phyloP scores from a whole-genome alignment of 78 protist species.

The Capsaspora owczarzaki region DNA sequence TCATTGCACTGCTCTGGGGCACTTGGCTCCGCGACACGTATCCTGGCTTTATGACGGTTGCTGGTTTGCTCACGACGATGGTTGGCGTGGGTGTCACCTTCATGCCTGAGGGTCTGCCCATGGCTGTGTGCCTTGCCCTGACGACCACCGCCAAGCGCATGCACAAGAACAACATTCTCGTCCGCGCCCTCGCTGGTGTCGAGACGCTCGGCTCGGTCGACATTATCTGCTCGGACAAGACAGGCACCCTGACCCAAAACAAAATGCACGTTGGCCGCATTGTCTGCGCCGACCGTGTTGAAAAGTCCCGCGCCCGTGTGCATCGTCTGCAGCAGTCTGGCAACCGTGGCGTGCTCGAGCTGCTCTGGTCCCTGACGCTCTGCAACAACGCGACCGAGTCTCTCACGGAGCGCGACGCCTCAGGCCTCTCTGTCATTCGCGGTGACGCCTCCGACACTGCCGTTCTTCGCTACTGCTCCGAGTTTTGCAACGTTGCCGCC shows the following conservation, averaged over 20 bases:
- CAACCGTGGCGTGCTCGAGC: constrained; percentile 21
- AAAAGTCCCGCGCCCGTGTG: too few species aligned
- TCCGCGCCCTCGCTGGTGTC: constrained; percentile 50
- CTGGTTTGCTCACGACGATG: neutral
- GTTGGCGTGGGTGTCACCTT: constrained; percentile 57
- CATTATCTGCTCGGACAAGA: constrained; percentile 92
- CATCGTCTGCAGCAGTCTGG: neutral
- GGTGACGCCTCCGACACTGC: constrained; percentile 87
- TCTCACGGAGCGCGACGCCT: too few species aligned
- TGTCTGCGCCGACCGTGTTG: neutral
- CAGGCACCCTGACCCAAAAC: constrained; percentile 94
- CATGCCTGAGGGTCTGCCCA: constrained; percentile 94
- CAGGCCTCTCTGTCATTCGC: neutral
- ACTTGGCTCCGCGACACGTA: too few species aligned
- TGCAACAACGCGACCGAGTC: neutral
- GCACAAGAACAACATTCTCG: constrained; percentile 76
- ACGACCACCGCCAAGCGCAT: constrained; percentile 77
- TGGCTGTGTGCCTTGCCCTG: constrained; percentile 77
- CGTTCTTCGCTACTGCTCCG: constrained; percentile 48
- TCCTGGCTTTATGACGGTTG: too few species aligned
- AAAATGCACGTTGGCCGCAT: constrained; percentile 56
- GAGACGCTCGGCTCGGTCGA: constrained; percentile 86
- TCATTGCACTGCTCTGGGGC: too few species aligned
- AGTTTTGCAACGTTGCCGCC: neutral
- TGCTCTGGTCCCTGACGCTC: neutral